phyloP scores from a whole-genome alignment of 768 basidiomycete genomes.

The Hypholoma fasciculare region DNA sequence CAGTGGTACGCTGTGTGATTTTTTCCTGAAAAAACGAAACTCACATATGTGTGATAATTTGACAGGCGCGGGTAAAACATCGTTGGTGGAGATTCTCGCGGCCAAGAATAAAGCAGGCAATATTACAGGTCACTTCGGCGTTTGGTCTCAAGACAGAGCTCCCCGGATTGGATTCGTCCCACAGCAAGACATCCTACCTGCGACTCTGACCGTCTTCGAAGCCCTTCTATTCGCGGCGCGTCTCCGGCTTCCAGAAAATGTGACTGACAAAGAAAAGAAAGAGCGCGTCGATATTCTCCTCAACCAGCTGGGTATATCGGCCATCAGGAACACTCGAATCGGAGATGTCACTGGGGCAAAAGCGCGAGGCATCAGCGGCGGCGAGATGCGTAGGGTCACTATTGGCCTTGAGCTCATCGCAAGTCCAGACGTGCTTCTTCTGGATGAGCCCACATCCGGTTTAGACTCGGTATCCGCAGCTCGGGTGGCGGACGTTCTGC shows the following conservation, averaged over 20 bases:
- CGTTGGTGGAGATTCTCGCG: slow-evolving; percentile 88
- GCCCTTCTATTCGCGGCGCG: slow-evolving; percentile 84
- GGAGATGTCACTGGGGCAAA: slow-evolving; percentile 65
- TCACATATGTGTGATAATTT: not conserved
- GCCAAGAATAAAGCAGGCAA: slow-evolving; percentile 78
- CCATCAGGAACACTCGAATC: slow-evolving; percentile 71
- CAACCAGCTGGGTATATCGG: slow-evolving; percentile 73
- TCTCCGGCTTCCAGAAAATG: slow-evolving; percentile 76
- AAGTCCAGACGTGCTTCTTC: slow-evolving; percentile 78
- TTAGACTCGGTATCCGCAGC: slow-evolving; percentile 88
- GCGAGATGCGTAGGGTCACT: slow-evolving; percentile 87
- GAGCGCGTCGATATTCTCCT: slow-evolving; percentile 71
- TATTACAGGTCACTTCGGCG: slow-evolving; percentile 63
- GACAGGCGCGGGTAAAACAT: slow-evolving; percentile 84
- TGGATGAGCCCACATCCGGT: slow-evolving; percentile 84
- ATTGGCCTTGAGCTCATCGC: slow-evolving; percentile 90
- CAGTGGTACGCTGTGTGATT: slow-evolving; percentile 53
- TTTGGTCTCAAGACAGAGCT: slow-evolving; percentile 37
- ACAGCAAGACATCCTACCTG: slow-evolving; percentile 81
- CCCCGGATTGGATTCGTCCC: slow-evolving; percentile 85
- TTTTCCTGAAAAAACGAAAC: not conserved
- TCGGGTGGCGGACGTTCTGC: slow-evolving; percentile 76
- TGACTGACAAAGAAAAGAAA: slow-evolving; percentile 60
- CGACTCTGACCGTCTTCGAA: slow-evolving; percentile 79
- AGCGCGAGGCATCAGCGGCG: slow-evolving; percentile 84